These are phyloP conservation scores for Epichloe typhina DNA, from an alignment of 2,329 filamentous ascomycete genomes.

Conservation along the genomic window DNA sequence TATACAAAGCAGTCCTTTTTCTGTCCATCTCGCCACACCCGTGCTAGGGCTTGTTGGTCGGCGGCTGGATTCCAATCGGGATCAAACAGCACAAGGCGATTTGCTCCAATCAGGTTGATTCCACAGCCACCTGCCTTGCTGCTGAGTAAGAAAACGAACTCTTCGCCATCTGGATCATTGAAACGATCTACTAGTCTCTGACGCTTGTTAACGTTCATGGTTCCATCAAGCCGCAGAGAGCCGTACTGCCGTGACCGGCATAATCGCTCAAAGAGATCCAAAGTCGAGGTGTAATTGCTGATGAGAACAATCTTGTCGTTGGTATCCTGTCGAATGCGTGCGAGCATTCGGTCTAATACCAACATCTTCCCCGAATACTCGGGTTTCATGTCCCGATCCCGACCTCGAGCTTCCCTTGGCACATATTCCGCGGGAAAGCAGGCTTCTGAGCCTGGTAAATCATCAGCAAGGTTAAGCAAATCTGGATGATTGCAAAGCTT, in stretches of 20 bases:
- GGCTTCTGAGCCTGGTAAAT: conserved; percentile 76
- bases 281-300: conserved; percentile 93
- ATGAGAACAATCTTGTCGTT: conserved; percentile 99
- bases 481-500: conserved; percentile 98
- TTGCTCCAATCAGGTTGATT: conserved; percentile 88
- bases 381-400: conserved; percentile 82
- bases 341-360: conserved; percentile 95
- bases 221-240: conserved; percentile 79
- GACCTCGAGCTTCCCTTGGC: conserved; percentile 72
- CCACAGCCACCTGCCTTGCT: conserved; percentile 95
- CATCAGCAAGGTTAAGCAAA: conserved; percentile 66
- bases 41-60: conserved; percentile 90
- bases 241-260: conserved; percentile 80
- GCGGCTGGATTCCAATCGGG: conserved; percentile 97
- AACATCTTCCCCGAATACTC: conserved; percentile 99
- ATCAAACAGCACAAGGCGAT: conserved; percentile 89
- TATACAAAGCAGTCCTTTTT: conserved; percentile 99
- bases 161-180: conserved; percentile 79
- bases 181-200: conserved; percentile 97
- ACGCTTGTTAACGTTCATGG: conserved; percentile 94
- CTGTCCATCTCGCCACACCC: conserved; percentile 97
- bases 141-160: conserved; percentile 92
- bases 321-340: conserved; percentile 85
- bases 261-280: conserved; percentile 86
- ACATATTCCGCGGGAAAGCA: conserved; percentile 79